Evolutionary conservation across 257 asterid genomes (phyloP), one percentile per base, ranked within the genome.

Genomic region (Henckelia pumila): DNA sequence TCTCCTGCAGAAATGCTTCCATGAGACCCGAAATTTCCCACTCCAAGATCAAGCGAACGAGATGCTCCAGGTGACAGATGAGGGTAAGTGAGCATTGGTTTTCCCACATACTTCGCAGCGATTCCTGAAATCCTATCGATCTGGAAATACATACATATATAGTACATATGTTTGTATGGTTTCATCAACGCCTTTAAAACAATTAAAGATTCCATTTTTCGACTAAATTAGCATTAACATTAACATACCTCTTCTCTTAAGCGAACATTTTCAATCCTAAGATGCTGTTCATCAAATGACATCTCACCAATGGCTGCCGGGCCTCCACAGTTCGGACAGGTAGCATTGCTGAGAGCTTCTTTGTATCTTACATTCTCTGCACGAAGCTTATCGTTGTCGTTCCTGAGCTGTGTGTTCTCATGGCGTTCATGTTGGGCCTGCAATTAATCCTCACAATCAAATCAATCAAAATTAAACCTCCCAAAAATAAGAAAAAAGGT

Each of bases 241-340:
- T 14, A 13, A 14, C 10, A 10, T 75, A 89, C 96, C 92, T 89
- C 95, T 69, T 87, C 95, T 73, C 93, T 79, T 44, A 89, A 65
- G 29, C 95, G 88, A 60, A 76, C 88, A 71, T 89, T 89, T 44
- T 89, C 93, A 3, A 85, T 80, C 72, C 91, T 76, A 32, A 89
- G 67, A 40, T 85, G 91, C 68, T 87, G 95, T 75, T 87, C 96
- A 50, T 89, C 96, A 53, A 79, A 85, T 1, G 96, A 89, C 95
- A 89, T 85, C 61, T 87, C 96, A 1, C 91, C 93, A 5, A 85
- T 75, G 47, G 93, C 77, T 22, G 95, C 91, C 0, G 95, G 91
- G 2, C 91, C 95, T 3, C 95, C 96, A 58, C 96, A 89, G 37
- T 84, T 81, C 20, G 96, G 93, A 67, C 96, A 89, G 26, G 93